Evolutionary conservation across 1,284 basidiomycete genomes (phyloP), one percentile per base, ranked within the genome.

Genomic region (Apiotrichum mycotoxinovorans): DNA sequence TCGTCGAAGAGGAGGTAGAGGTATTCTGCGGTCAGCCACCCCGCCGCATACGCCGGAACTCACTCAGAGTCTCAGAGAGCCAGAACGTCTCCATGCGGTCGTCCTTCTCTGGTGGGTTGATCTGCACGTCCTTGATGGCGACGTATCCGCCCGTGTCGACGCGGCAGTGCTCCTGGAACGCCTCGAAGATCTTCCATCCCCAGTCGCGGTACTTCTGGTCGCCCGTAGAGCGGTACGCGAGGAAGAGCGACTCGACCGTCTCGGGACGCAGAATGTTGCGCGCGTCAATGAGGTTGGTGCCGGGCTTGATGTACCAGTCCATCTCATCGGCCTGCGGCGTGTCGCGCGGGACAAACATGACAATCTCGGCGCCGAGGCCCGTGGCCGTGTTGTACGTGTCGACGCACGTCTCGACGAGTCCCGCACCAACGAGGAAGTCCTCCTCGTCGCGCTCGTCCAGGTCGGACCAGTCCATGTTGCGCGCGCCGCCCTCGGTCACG

Each of bases 51-150:
- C 27, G n/a, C 26, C 14, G 11, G 33, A 11, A 74, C 77, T 64
- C 57, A 78, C 77, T 98, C 56, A 98, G 78, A 7, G 93, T 97
- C 78, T 97, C 93, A 67, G 87, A 87, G 85, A 94, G 80, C 77
- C 91, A 84, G 80, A 95, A 96, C 18, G 94, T 95, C 79, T 97
- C 94, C 91, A 96, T 96, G 73, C 89, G 87, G 76, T 97, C 91
- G 58, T 91, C 85, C 58, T 83, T 80, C 66, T 79, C 77, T 3
- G 82, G 84, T 0, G 87, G 85, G 4, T 70, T 54, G 58, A 83
- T 80, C 69, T 91, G 87, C 17, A 98, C 94, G 73, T 96, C 90
- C 54, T 87, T 76, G 45, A 98, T 82, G 43, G 85, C 85, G 17
- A 89, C 89, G 68, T 89, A 98, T 3, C 92, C 94, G 11, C 92